Evolutionary conservation across 495 filamentous ascomycete genomes (phyloP).

Genomic region (Jackrogersella minutella): DNA sequence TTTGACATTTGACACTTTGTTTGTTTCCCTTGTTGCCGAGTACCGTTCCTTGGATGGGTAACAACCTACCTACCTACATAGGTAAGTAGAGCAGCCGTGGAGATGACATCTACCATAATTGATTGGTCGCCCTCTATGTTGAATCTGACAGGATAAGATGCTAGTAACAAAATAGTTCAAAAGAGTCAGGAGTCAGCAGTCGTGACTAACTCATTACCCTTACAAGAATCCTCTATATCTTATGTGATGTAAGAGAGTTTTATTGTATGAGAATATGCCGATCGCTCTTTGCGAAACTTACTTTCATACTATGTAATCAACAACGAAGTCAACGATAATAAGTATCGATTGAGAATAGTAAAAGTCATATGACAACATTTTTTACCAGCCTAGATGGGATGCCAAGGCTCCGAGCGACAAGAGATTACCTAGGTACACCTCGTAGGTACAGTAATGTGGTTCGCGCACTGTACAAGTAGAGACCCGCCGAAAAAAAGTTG

Average conservation of each 20-base stretch:
- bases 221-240: conserved; percentile 1
- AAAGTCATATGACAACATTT: conserved; percentile 30
- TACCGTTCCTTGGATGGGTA: not conserved
- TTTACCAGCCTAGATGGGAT: conserved; percentile 18
- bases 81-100: too few species aligned
- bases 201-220: not conserved
- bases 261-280: conserved; percentile 7
- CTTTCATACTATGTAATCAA: not conserved
- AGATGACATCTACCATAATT: not conserved
- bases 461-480: conserved; percentile 23
- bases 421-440: not conserved
- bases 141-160: conserved; percentile 18
- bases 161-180: conserved; percentile 5
- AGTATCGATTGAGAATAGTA: conserved; percentile 9
- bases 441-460: conserved; percentile 5
- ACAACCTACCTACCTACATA: too few species aligned
- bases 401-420: conserved; percentile 19
- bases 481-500: conserved; percentile 23
- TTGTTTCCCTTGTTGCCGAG: not conserved
- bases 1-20: too few species aligned
- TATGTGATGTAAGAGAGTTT: conserved; percentile 6
- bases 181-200: not conserved
- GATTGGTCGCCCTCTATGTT: conserved; percentile 2
- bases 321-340: conserved; percentile 3
- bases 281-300: not conserved